Evolutionary conservation across 2,329 filamentous ascomycete genomes (phyloP), one percentile per base, ranked within the genome.

Genomic region (Colletotrichum abscissum): DNA sequence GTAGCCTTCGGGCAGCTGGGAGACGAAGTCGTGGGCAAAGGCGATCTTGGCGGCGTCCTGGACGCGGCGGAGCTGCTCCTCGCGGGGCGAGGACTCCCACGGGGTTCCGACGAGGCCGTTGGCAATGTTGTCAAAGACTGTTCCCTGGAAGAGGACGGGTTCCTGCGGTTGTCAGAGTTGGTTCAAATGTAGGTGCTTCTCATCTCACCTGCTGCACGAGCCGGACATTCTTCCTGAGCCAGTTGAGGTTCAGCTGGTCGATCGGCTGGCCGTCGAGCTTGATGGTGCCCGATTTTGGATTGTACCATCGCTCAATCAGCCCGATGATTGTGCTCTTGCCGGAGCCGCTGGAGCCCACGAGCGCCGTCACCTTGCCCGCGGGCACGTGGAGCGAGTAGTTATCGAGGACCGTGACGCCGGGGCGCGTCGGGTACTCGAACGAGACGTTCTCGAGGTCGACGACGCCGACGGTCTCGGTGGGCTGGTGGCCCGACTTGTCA

Each of bases 121-220:
- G 0, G 82, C 82, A 2, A 90, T 85, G 74, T 90, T 90, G 3
- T 86, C 83, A 70, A 84, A 86, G 4, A 90, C 86, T 0, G 81
- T 80, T 12, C 80, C 82, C 57, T 82, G 81, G 67, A 85, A 84
- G 2, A 85, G 73, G 3, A 84, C 79, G 1, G 82, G 82, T 67
- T 85, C 83, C 77, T 82, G 79, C 8, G 6, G 19, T 9, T 5
- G 12, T 5, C 19, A 49, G 49, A 6, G 30, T 16, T n/a, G 60
- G 52, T 24, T 24, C 30, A 9, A 42, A 8, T 16, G 5, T 24
- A 14, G 7, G 28, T 4, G 35, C 11, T 9, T 26, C 19, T 16
- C 28, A 16, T 14, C 66, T 28, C 42, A 76, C 75, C 75, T 82
- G 81, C 56, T 84, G 82, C 11, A 84, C 82, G 16, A 84, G 82